Conservation (phyloP, 345 rosid genomes). For the Microthlaspi erraticum region DNA sequence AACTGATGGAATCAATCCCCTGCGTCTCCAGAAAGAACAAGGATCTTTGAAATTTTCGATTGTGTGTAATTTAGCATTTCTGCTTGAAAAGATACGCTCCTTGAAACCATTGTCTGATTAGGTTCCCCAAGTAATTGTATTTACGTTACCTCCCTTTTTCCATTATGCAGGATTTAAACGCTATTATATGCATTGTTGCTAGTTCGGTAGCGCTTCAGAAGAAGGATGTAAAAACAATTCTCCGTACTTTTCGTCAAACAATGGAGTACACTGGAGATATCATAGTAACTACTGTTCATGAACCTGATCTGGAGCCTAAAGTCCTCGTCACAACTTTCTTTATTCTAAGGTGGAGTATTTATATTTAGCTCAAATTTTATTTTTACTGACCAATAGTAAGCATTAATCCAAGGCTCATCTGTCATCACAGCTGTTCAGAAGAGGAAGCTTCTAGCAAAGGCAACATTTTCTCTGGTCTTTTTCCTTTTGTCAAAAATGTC, state of each 20-base stretch:
- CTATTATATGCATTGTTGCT: slow-evolving; percentile 68
- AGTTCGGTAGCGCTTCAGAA: slow-evolving; percentile 55
- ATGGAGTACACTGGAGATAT: slow-evolving; percentile 64
- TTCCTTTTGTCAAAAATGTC: slow-evolving; percentile 68
- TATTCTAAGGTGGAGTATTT: slow-evolving; percentile 62
- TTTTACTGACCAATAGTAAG: no score
- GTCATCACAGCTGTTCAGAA: slow-evolving; percentile 51
- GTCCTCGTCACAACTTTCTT: slow-evolving; percentile 68
- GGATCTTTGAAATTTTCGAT: neutral
- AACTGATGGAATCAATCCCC: no score
- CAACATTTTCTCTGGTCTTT: slow-evolving; percentile 68
- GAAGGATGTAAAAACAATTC: slow-evolving; percentile 51
- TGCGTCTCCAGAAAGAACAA: neutral
- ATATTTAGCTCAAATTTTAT: slow-evolving; percentile 15
- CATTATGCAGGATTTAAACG: slow-evolving; percentile 59
- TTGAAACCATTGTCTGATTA: neutral
- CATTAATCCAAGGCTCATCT: slow-evolving; percentile 42
- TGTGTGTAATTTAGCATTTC: slow-evolving; percentile 1
- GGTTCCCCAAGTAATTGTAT: neutral
- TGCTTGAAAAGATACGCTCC: slow-evolving; percentile 9
- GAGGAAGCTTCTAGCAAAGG: slow-evolving; percentile 47
- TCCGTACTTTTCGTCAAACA: slow-evolving; percentile 70
- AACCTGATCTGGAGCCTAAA: slow-evolving; percentile 68
- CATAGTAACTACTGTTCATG: slow-evolving; percentile 58
- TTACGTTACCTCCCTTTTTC: slow-evolving; percentile 20